Conservation (phyloP, 768 basidiomycete genomes). For the Tulasnella sp. region DNA sequence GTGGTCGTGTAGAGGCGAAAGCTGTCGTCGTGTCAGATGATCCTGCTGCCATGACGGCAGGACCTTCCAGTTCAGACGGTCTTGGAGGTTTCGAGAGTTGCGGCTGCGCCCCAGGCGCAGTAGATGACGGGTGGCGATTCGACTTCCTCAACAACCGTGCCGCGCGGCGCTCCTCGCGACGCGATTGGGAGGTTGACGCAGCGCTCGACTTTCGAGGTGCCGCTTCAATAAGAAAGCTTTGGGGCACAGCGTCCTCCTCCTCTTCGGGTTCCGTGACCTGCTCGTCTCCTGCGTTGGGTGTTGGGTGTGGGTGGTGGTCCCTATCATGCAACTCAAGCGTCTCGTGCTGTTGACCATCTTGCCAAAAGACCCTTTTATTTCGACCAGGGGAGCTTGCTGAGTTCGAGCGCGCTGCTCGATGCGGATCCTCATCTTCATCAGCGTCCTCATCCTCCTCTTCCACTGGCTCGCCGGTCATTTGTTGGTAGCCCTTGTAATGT, state of each 20-base stretch:
- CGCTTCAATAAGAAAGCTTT: conserved; percentile 71
- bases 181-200: conserved; percentile 24
- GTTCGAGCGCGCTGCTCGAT: background rate
- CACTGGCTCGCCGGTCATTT: conserved; percentile 55
- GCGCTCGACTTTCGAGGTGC: conserved; percentile 9
- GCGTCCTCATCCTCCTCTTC: conserved; percentile 55
- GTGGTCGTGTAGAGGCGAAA: conserved; percentile 21
- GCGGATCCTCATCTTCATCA: conserved; percentile 21
- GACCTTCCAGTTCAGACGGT: conserved; percentile 48
- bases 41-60: conserved; percentile 9
- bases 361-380: no score
- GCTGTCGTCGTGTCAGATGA: background rate
- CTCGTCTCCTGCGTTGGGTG: background rate
- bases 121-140: background rate
- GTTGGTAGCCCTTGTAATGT: conserved; percentile 61
- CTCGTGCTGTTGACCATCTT: conserved; percentile 4
- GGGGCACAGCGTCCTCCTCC: conserved; percentile 68
- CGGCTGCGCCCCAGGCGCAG: background rate
- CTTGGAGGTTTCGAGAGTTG: conserved; percentile 44
- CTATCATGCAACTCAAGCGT: background rate
- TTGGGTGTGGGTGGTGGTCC: background rate
- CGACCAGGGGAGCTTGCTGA: no score
- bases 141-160: background rate
- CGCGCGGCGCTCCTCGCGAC: conserved; percentile 11
- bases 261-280: conserved; percentile 28